Base-by-base conservation (phyloP, 1,284 basidiomycete species). In the Cutaneotrichosporon cyanovorans region DNA sequence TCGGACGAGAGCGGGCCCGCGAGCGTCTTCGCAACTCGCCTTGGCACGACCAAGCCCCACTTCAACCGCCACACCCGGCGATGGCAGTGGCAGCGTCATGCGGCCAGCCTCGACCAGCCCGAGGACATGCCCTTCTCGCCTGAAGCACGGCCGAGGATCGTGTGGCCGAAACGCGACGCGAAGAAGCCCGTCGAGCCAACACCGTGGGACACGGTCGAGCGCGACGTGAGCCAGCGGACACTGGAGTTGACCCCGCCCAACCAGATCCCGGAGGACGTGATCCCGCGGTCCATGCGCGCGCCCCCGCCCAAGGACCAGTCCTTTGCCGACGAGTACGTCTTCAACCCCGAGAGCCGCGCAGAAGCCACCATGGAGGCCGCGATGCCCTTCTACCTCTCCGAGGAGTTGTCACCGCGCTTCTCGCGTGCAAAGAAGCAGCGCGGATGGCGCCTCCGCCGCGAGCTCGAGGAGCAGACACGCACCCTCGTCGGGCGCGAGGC, bases 371-470 rank as follows among this genome's bases (percentile, higher is more conserved):
- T 66, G 30, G 66, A 72, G 51, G 47, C 58, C 20, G 45, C 62
- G 18, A 71, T 72, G 69, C 70, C 70, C 1, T 51, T 72, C 4
- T 70, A 68, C 53, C 58, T 72, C 16, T 55, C 53, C 31, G 67
- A 72, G 41, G 70, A 72, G 53, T 58, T 72, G 0, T 59, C 61
- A 18, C 69, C 69, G 21, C 58, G 70, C 46, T 69, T 65, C 50
- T 60, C 60, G 14, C 61, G 61, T n/a, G 53, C 56, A 10, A 70
- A 69, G 55, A 52, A 52, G 39, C 61, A 57, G 34, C 46, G 53
- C 30, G 65, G 59, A 1, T 68, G 56, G 57, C 59, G 58, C 38
- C 50, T 53, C 6, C 53, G 66, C 33, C 53, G 60, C 16, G 54
- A 58, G 23, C 42, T 43, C n/a, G 59, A 62, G 39, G 50, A 43